phyloP scores from a whole-genome alignment of 768 basidiomycete genomes.

The Mrakia frigida region DNA sequence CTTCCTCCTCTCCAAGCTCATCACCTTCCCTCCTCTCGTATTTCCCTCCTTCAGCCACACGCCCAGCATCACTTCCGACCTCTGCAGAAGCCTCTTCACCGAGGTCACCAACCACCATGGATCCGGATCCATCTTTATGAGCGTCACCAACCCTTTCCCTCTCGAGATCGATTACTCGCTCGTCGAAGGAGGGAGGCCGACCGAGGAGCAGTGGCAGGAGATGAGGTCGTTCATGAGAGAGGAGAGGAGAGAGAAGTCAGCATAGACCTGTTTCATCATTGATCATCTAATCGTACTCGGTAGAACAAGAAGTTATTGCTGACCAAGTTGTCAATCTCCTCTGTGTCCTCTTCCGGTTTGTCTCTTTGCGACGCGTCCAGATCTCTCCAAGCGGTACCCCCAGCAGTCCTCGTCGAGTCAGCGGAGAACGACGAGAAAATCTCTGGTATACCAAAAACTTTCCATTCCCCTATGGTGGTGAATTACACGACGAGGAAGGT shows the following conservation, averaged over 20 bases:
- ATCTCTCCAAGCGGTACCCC: background rate
- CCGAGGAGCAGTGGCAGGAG: background rate
- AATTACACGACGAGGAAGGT: conserved; percentile 1
- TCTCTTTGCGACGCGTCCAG: conserved; percentile 1
- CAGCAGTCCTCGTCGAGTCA: conserved; percentile 4
- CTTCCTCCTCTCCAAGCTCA: background rate
- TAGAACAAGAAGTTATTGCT: too few relatives aligned
- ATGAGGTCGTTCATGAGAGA: conserved; percentile 3
- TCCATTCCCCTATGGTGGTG: background rate
- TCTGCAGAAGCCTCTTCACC: background rate
- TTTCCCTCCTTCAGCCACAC: background rate
- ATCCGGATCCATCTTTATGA: background rate
- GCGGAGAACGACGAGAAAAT: background rate
- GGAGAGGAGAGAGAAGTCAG: background rate
- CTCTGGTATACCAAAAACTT: background rate
- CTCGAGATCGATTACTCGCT: conserved; percentile 5
- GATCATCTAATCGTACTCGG: too few relatives aligned
- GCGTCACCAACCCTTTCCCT: background rate
- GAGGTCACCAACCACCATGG: background rate
- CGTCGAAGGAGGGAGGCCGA: background rate
- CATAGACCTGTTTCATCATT: background rate
- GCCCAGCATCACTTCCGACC: background rate
- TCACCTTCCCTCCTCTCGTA: background rate
- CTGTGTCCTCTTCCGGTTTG: too few relatives aligned
- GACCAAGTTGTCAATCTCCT: too few relatives aligned